Base-by-base conservation (phyloP, 192 early-diverging fungal genomes). In the Jimgerdemannia lactiflua region DNA sequence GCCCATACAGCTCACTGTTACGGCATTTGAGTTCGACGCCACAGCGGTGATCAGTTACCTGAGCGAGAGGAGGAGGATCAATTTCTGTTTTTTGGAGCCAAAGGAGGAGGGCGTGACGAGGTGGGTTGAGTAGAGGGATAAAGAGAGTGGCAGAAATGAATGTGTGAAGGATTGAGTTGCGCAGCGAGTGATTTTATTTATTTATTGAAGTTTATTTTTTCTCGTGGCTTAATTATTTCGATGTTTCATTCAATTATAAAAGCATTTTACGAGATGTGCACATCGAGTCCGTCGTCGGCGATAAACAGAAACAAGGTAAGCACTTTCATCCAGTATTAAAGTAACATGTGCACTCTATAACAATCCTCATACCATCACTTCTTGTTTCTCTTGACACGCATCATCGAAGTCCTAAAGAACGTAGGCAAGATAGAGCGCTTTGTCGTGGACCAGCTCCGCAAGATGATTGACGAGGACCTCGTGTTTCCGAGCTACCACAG, bases 401-500 rank as follows among this genome's bases (percentile, higher is more conserved):
- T 74, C 29, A 29, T 29, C 29, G 29, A 29, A 80, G 93, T 94
- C 4, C 75, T 95, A 39, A 93, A 93, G 77, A 95, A 95, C 74
- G 92, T 95, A 8, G 92, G 91, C 74, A 94, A 94, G 74, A 88
- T 95, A 49, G 93, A 94, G 75, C 78, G 77, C 44, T 95, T 95
- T 84, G 90, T 94, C 40, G 85, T 94, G 7, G 91, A 92, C 73
- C 92, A 94, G 78, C 83, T 95, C 65, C 87, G 93, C 40, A 87
- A 85, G 70, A 86, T 92, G 59, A 86, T 95, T 10, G 91, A 94
- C 42, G 88, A 93, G 39, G 93, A 93, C 39, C 86, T 94, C 78
- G 91, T 94, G 17, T 94, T 91, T 76, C 93, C 93, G 3, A 87
- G 87, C 43, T 93, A 93, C 77, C 89, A 92, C 65, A 89, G 87